phyloP scores from a whole-genome alignment of 352 stramenopile genomes.

The Pythium angustatum region DNA sequence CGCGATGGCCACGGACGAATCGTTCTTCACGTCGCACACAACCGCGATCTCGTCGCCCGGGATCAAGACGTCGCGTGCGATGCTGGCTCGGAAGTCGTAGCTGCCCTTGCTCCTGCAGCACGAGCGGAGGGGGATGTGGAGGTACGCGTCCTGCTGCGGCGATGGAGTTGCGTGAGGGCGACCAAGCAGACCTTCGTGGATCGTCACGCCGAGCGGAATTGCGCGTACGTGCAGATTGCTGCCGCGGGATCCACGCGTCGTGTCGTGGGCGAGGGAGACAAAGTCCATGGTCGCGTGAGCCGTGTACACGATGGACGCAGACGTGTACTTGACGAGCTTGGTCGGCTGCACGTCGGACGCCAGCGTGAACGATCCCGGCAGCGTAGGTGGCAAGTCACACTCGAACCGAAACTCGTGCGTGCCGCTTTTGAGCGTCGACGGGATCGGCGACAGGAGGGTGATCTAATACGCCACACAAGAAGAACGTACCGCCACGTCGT shows the following conservation, averaged over 20 bases:
- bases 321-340: background rate
- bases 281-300: too few species aligned
- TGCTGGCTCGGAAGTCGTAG: background rate
- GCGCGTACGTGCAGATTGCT: background rate
- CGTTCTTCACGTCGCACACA: background rate
- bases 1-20: background rate
- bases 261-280: background rate
- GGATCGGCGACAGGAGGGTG: background rate
- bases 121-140: background rate
- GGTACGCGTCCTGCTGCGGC: background rate
- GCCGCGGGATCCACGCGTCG: background rate
- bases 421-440: background rate
- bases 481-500: too few species aligned
- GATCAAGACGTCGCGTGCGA: background rate
- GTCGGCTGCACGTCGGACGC: background rate
- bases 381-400: background rate
- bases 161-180: too few species aligned
- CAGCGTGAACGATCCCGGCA: background rate
- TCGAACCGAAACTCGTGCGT: background rate
- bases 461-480: background rate
- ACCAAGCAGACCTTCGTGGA: background rate
- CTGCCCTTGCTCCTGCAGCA: background rate
- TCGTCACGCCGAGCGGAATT: background rate
- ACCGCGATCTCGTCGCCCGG: background rate
- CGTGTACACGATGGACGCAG: background rate